Evolutionary conservation across 2,329 filamentous ascomycete species (phyloP).

Genomic region (Colletotrichum melonis): DNA sequence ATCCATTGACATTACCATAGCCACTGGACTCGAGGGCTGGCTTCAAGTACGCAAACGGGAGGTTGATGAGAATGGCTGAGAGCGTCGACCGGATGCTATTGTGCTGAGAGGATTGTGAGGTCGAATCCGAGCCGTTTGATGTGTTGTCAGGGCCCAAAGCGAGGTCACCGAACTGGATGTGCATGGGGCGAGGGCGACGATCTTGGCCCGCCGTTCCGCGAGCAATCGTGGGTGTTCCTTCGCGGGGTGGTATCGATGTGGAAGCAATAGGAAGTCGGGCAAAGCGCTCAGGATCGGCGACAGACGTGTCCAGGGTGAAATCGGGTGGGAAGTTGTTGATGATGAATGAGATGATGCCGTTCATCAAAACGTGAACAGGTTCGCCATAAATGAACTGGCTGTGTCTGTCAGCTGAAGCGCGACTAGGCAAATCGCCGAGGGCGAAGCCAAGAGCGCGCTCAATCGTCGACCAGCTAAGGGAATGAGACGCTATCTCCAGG

Average conservation of each 20-base stretch:
- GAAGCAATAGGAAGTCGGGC: slow-evolving; percentile 60
- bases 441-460: slow-evolving; percentile 71
- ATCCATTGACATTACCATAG: slow-evolving; percentile 63
- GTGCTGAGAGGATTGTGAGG: slow-evolving; percentile 13
- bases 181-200: slow-evolving; percentile 65
- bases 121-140: slow-evolving; percentile 43
- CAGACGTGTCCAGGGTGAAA: slow-evolving; percentile 67
- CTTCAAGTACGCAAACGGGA: slow-evolving; percentile 76
- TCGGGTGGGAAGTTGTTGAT: slow-evolving; percentile 68
- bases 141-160: slow-evolving; percentile 47
- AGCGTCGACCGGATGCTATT: slow-evolving; percentile 58
- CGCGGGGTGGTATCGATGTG: slow-evolving; percentile 41
- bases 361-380: slow-evolving; percentile 65
- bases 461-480: slow-evolving; percentile 72
- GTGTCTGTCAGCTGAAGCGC: slow-evolving; percentile 43
- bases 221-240: slow-evolving; percentile 50
- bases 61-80: slow-evolving; percentile 75
- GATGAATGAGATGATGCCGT: slow-evolving; percentile 68
- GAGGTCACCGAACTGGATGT: slow-evolving; percentile 79
- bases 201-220: slow-evolving; percentile 49
- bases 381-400: slow-evolving; percentile 63
- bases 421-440: slow-evolving; percentile 49
- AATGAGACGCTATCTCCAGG: slow-evolving; percentile 67
- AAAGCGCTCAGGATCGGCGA: slow-evolving; percentile 49
- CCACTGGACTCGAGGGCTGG: slow-evolving; percentile 71